Conservation (phyloP, 148 eudicot genomes). For the Rhododendron griersonianum region DNA sequence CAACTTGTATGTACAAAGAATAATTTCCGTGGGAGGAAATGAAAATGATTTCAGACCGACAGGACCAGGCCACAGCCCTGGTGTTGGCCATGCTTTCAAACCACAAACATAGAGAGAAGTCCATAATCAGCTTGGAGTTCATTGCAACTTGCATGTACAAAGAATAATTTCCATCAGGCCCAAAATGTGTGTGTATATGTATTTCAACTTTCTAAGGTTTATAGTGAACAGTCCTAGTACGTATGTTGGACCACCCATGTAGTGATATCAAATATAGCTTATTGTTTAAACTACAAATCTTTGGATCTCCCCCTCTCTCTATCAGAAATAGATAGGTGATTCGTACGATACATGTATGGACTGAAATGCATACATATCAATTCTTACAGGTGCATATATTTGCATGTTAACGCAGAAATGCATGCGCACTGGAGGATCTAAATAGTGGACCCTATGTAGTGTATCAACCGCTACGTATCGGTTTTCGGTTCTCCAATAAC, state of each 20-base stretch:
- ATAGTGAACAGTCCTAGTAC: neutral
- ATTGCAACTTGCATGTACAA: neutral
- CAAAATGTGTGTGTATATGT: neutral
- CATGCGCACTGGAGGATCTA: neutral
- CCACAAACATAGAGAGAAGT: conserved; percentile 20
- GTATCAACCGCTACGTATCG: neutral
- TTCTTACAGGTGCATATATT: neutral
- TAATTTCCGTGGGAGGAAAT: neutral
- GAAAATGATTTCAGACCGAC: neutral
- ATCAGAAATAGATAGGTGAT: neutral
- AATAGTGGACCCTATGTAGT: neutral
- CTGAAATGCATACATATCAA: neutral
- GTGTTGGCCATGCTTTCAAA: conserved; percentile 42
- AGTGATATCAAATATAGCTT: neutral
- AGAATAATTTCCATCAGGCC: neutral
- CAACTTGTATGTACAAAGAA: neutral
- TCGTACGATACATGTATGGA: neutral
- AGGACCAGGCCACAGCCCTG: conserved; percentile 49
- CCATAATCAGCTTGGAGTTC: conserved; percentile 16
- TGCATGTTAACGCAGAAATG: neutral
- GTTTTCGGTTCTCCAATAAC: neutral
- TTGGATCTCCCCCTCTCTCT: neutral
- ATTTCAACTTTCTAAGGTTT: neutral
- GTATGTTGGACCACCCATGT: neutral
- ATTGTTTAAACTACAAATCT: neutral